Base-by-base conservation (phyloP, 495 filamentous ascomycete species). In the Neurospora tetraspora region DNA sequence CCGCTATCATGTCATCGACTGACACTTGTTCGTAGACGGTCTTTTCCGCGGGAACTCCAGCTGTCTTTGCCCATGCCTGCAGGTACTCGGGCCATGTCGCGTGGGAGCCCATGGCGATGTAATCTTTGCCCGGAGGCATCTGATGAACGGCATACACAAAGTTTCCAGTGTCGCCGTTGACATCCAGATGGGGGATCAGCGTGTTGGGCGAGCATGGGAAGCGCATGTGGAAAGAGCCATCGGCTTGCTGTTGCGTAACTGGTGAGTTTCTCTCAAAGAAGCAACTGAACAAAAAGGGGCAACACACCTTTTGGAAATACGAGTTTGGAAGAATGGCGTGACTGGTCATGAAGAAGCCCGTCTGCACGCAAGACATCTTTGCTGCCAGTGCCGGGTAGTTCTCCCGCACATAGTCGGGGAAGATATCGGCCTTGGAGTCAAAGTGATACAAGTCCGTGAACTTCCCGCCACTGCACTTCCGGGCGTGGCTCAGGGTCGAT, bases 331-430 rank as follows among this genome's bases (percentile, higher is more conserved):
- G 72, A n/a, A 84, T 78, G 31, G 74, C 73, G 68, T 82, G 76
- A 40, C 82, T 83, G 12, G 79, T 80, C 45, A 76, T 83, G 69
- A 84, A 85, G 74, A 74, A 84, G 23, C 84, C 84, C 47, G 83
- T 85, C 23, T 85, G 82, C 34, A 86, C 80, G 77, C 79, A 84
- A 10, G 81, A 83, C 77, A 80, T 86, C 78, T 85, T 86, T 70
- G 75, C 73, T 27, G 78, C 80, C 69, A 88, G 77, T 16, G 77
- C 78, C 1, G 84, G 84, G 71, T 85, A 80, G 9, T 68, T 73
- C 5, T 78, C 74, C 14, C 73, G 77, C 3, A 83, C 81, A 69
- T 85, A 85, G 36, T 78, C 73, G 8, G 81, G 81, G 68, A 81
- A 84, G 34, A 82, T 73, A 16, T 83, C 77, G 39, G 81, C 84